Percentiles rank a stretch among this genome's conserved stretches.
These are phyloP conservation scores for Oryza meyeriana DNA, from an alignment of 176 grass and related monocot genomes.

Conservation along the genomic window DNA sequence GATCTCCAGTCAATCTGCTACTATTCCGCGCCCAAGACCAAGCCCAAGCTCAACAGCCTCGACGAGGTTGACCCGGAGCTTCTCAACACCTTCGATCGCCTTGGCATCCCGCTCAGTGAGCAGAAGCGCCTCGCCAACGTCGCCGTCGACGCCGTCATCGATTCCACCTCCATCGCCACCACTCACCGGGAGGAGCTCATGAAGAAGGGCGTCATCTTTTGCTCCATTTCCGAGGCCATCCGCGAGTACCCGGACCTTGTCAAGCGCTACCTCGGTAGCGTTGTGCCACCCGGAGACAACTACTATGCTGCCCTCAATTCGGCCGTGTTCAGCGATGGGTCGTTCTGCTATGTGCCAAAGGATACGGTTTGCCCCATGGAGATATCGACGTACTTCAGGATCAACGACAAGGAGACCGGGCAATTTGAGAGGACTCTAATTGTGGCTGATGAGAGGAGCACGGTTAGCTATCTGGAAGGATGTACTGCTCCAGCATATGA, in stretches of 20 bases:
- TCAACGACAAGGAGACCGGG: conserved; percentile 84
- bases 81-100: conserved; percentile 78
- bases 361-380: conserved; percentile 92
- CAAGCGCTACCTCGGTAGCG: conserved; percentile 59
- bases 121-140: conserved; percentile 96
- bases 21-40: conserved; percentile 92
- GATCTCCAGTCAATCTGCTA: conserved; percentile 91
- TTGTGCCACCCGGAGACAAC: conserved; percentile 76
- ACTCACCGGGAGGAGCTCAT: conserved; percentile 72
- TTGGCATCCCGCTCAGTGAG: conserved; percentile 87
- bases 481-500: conserved; percentile 89
- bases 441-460: conserved; percentile 78
- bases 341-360: conserved; percentile 98
- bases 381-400: conserved; percentile 92
- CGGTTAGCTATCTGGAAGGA: conserved; percentile 87
- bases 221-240: conserved; percentile 95
- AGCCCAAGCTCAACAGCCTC: conserved; percentile 83
- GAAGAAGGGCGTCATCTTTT: conserved; percentile 92
- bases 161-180: conserved; percentile 90
- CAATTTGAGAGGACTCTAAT: conserved; percentile 96
- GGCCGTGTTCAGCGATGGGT: conserved; percentile 85
- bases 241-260: conserved; percentile 86
- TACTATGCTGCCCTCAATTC: conserved; percentile 98
- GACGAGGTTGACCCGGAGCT: conserved; percentile 84
- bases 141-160: conserved; percentile 92